Conservation (phyloP, 805 yeast species). For the Metschnikowia santaceciliae region DNA sequence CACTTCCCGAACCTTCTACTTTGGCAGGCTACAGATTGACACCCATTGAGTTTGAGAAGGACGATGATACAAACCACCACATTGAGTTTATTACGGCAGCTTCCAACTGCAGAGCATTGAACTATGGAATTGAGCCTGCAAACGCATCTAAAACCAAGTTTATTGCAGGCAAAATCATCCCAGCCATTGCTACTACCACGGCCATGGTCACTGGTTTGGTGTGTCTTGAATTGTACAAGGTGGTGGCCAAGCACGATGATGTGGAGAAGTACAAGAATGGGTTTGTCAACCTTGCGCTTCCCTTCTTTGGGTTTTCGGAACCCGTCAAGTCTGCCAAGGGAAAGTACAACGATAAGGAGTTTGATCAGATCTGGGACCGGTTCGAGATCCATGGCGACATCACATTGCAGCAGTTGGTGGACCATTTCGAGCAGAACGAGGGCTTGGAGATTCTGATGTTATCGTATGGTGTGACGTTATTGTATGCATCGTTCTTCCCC, state of each 20-base stretch:
- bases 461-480: slow-evolving; percentile 81
- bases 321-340: slow-evolving; percentile 85
- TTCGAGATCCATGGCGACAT: slow-evolving; percentile 77
- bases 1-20: slow-evolving; percentile 83
- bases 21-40: slow-evolving; percentile 81
- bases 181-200: slow-evolving; percentile 99
- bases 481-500: slow-evolving; percentile 92
- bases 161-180: slow-evolving; percentile 97
- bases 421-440: slow-evolving; percentile 73
- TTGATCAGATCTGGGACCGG: slow-evolving; percentile 94
- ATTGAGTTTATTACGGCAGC: slow-evolving; percentile 95
- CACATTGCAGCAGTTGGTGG: slow-evolving; percentile 68
- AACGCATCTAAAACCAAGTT: slow-evolving; percentile 89
- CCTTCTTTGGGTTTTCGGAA: slow-evolving; percentile 95
- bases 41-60: slow-evolving; percentile 97
- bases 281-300: slow-evolving; percentile 84
- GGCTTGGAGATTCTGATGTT: slow-evolving; percentile 88
- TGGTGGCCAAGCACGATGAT: slow-evolving; percentile 67
- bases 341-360: slow-evolving; percentile 69
- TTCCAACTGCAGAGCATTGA: slow-evolving; percentile 91
- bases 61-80: slow-evolving; percentile 95
- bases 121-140: slow-evolving; percentile 83
- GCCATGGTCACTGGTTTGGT: slow-evolving; percentile 94
- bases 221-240: slow-evolving; percentile 87
- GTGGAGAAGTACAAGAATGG: slow-evolving; percentile 91